A percentile compares a stretch with the other conserved stretches of the same genome.
These are phyloP conservation scores for Halenospora varia DNA, from an alignment of 495 filamentous ascomycete species.

Conservation along the genomic window DNA sequence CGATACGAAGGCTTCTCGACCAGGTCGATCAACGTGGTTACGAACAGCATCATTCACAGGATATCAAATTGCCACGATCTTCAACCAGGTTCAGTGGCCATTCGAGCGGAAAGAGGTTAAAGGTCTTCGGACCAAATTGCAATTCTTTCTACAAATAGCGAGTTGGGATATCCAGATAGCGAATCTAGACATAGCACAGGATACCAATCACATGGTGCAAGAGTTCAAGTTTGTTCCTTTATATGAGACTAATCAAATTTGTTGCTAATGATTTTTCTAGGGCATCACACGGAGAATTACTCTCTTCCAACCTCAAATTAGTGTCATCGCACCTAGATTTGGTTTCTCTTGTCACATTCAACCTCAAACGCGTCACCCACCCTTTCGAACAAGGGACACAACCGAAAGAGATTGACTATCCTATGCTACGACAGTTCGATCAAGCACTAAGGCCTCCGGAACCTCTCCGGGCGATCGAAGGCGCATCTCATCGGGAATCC, in stretches of 20 bases:
- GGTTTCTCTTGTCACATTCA: not conserved
- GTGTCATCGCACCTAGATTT: slow-evolving; percentile 12
- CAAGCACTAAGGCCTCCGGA: slow-evolving; percentile 4
- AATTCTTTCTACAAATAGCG: slow-evolving; percentile 8
- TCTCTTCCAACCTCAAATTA: slow-evolving; percentile 11
- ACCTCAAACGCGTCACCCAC: slow-evolving; percentile 12
- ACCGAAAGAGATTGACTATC: slow-evolving; percentile 11
- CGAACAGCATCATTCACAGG: slow-evolving; percentile 10
- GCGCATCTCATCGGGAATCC: not conserved
- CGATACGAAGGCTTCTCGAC: not conserved
- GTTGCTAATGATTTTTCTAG: slow-evolving; percentile 1
- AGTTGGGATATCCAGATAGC: slow-evolving; percentile 6
- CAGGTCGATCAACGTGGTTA: slow-evolving; percentile 6
- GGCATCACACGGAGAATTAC: not conserved
- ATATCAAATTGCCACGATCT: slow-evolving; percentile 3
- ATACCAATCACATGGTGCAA: not conserved
- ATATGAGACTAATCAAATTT: not conserved
- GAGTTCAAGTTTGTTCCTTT: slow-evolving; percentile 3
- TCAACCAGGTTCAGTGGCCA: slow-evolving; percentile 14
- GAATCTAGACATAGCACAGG: too few relatives aligned
- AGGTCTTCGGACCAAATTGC: slow-evolving; percentile 8
- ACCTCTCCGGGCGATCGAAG: slow-evolving; percentile 5
- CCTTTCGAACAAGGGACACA: slow-evolving; percentile 1
- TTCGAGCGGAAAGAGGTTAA: slow-evolving; percentile 3
- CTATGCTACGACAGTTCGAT: slow-evolving; percentile 13